Percentiles rank a stretch among this genome's conserved stretches.
phyloP scores from a whole-genome alignment of 768 basidiomycete species.

The Macrolepiota fuliginosa region DNA sequence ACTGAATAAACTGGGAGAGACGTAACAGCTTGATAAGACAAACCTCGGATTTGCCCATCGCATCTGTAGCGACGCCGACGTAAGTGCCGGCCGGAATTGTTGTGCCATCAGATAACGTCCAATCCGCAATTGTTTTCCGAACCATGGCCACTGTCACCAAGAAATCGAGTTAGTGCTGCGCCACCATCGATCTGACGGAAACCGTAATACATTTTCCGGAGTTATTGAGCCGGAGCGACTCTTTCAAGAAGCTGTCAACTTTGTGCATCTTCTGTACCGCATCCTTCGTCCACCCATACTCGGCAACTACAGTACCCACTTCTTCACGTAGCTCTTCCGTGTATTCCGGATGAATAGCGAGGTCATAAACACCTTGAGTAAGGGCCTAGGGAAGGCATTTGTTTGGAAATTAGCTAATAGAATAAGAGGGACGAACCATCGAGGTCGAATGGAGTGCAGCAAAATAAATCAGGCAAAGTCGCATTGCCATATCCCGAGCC shows the following conservation, averaged over 20 bases:
- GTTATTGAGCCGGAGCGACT: constrained; percentile 31
- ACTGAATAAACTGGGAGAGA: background rate
- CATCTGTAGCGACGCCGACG: constrained; percentile 24
- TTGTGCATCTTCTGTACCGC: constrained; percentile 36
- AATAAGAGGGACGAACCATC: constrained; percentile 22
- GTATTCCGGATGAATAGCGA: constrained; percentile 29
- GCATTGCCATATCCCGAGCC: constrained; percentile 21
- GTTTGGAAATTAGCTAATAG: background rate
- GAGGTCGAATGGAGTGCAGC: constrained; percentile 40
- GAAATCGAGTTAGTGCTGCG: background rate
- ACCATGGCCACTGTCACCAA: constrained; percentile 24
- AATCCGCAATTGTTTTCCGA: constrained; percentile 32
- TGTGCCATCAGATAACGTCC: constrained; percentile 42
- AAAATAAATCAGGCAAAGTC: constrained; percentile 37
- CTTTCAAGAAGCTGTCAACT: constrained; percentile 46
- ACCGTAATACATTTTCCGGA: constrained; percentile 14
- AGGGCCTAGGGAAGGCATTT: constrained; percentile 25
- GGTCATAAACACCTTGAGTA: constrained; percentile 27
- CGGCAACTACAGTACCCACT: constrained; percentile 23
- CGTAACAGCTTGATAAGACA: background rate
- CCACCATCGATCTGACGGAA: background rate
- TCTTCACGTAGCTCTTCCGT: constrained; percentile 30
- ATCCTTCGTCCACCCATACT: constrained; percentile 40
- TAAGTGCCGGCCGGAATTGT: constrained; percentile 11
- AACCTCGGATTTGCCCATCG: constrained; percentile 29